Evolutionary conservation across 257 asterid species (phyloP).

Genomic region (Solanum etuberosum): DNA sequence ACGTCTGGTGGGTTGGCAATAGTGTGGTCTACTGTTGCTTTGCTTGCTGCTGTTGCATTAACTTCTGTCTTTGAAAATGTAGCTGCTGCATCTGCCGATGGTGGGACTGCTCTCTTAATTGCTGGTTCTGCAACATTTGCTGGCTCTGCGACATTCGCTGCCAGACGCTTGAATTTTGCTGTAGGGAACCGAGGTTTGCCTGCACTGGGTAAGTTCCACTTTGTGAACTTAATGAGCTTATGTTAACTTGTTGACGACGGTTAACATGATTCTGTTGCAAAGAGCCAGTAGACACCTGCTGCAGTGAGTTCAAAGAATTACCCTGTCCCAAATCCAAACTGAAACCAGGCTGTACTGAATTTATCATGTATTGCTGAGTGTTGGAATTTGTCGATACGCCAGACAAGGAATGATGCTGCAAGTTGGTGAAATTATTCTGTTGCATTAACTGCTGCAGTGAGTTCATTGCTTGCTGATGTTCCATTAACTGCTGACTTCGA

Average conservation of each 20-base stretch:
- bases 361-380: conserved; percentile 59
- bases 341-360: conserved; percentile 45
- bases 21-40: too few relatives aligned
- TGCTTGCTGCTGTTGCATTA: conserved; percentile 39
- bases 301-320: conserved; percentile 53
- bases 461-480: conserved; percentile 39
- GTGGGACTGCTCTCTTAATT: background rate
- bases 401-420: conserved; percentile 57
- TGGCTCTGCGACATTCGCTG: conserved; percentile 10
- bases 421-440: conserved; percentile 35
- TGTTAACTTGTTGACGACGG: conserved; percentile 56
- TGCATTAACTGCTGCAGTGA: conserved; percentile 21
- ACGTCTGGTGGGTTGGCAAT: too few relatives aligned
- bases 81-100: conserved; percentile 24
- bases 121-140: conserved; percentile 3
- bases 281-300: conserved; percentile 59
- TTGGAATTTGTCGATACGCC: conserved; percentile 39
- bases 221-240: conserved; percentile 51
- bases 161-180: background rate
- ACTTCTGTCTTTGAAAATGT: conserved; percentile 47
- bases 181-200: conserved; percentile 53
- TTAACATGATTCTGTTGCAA: conserved; percentile 63
- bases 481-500: conserved; percentile 53
- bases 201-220: conserved; percentile 40
- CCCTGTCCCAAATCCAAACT: conserved; percentile 57